Percentiles rank a stretch among this genome's conserved stretches.
Conservation (phyloP, 148 eudicot genomes). For the Tetragonia tetragonoides region DNA sequence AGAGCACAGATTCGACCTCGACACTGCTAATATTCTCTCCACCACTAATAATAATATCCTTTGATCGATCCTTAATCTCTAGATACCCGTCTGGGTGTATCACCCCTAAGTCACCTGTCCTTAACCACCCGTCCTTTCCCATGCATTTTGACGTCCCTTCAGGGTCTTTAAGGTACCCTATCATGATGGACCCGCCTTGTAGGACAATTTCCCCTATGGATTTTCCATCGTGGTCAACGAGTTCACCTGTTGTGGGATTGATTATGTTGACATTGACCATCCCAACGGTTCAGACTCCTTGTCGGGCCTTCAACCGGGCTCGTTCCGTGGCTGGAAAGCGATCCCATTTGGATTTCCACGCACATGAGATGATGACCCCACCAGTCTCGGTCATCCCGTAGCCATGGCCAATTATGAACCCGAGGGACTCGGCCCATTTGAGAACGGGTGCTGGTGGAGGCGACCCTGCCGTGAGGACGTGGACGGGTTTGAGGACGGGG, state of each 20-base stretch:
- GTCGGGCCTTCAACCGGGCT: constrained; percentile 47
- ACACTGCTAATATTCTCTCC: constrained; percentile 39
- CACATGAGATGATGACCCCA: constrained; percentile 29
- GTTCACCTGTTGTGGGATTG: constrained; percentile 38
- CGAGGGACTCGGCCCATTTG: constrained; percentile 32
- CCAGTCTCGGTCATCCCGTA: constrained; percentile 35
- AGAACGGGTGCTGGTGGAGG: constrained; percentile 14
- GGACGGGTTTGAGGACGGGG: constrained; percentile 38
- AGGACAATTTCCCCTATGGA: constrained; percentile 58
- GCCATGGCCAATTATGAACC: constrained; percentile 41
- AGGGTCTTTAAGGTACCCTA: constrained; percentile 58
- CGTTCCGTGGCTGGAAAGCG: constrained; percentile 20
- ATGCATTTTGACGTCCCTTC: constrained; percentile 40
- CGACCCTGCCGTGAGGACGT: no score
- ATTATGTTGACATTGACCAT: constrained; percentile 47
- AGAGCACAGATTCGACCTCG: constrained; percentile 37
- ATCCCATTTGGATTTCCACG: constrained; percentile 44
- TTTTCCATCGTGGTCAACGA: constrained; percentile 50
- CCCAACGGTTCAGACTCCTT: constrained; percentile 49
- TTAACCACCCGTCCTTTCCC: constrained; percentile 54
- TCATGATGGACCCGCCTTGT: constrained; percentile 49
- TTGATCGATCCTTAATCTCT: constrained; percentile 61
- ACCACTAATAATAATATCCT: constrained; percentile 57
- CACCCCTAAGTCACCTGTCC: constrained; percentile 69
- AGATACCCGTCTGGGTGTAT: constrained; percentile 64